These are phyloP conservation scores for Cladochytrium replicatum DNA, from an alignment of 192 early-diverging fungal species.

Conservation along the genomic window DNA sequence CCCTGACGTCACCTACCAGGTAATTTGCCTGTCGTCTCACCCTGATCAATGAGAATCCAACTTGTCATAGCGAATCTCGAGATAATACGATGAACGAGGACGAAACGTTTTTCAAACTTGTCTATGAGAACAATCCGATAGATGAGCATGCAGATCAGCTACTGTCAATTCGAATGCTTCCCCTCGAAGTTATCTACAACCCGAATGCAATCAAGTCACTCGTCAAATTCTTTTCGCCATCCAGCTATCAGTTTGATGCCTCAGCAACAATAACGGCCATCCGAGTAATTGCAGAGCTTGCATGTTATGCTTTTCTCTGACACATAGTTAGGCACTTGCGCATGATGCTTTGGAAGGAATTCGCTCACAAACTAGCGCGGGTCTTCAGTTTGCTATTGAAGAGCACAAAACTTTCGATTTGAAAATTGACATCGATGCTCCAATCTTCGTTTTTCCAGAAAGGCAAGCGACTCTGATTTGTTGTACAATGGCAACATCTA, in stretches of 20 bases:
- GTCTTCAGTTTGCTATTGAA: slow-evolving; percentile 73
- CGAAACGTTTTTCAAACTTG: slow-evolving; percentile 58
- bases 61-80: slow-evolving; percentile 37
- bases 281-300: slow-evolving; percentile 41
- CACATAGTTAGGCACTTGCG: slow-evolving; percentile 41
- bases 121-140: slow-evolving; percentile 81
- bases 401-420: slow-evolving; percentile 85
- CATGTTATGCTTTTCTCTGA: background rate
- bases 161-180: slow-evolving; percentile 71
- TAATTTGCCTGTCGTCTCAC: no score
- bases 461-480: slow-evolving; percentile 24
- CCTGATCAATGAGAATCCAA: no score
- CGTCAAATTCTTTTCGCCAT: slow-evolving; percentile 73
- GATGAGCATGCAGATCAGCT: slow-evolving; percentile 82
- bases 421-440: slow-evolving; percentile 92
- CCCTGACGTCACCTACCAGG: background rate
- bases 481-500: no score
- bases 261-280: slow-evolving; percentile 38
- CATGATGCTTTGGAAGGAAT: slow-evolving; percentile 79
- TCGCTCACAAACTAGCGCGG: slow-evolving; percentile 78
- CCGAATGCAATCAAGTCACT: slow-evolving; percentile 63
- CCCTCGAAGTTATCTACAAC: slow-evolving; percentile 85
- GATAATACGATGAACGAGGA: slow-evolving; percentile 2
- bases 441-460: slow-evolving; percentile 81
- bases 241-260: slow-evolving; percentile 62